Conservation (phyloP, 2,329 filamentous ascomycete genomes). For the Talaromyces sp. region DNA sequence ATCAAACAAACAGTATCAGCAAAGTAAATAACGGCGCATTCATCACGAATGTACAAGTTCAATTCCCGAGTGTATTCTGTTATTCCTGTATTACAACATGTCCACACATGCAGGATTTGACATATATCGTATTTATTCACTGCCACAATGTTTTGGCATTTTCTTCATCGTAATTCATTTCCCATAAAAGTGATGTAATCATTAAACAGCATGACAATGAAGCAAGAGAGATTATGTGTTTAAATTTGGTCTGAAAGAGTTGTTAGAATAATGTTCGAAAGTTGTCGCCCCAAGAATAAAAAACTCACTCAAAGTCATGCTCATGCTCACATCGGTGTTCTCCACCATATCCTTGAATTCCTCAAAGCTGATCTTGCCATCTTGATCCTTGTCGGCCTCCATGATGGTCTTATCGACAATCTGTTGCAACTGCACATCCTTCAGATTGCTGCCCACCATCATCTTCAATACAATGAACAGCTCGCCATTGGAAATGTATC, state of each 20-base stretch:
- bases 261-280: background rate
- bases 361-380: conserved; percentile 98
- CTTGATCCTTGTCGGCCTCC: conserved; percentile 93
- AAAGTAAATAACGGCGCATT: background rate
- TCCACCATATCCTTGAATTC: conserved; percentile 99
- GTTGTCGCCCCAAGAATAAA: background rate
- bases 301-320: conserved; percentile 59
- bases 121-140: background rate
- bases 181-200: background rate
- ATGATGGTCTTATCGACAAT: conserved; percentile 99
- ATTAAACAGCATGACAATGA: background rate
- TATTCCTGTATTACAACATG: background rate
- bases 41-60: background rate
- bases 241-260: background rate
- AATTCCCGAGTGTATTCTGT: background rate
- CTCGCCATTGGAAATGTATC: conserved; percentile 97
- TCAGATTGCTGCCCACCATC: conserved; percentile 99
- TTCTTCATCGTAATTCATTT: background rate
- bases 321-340: conserved; percentile 70
- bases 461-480: conserved; percentile 99
- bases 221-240: background rate
- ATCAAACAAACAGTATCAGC: background rate
- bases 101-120: background rate
- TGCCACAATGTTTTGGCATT: background rate
- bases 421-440: conserved; percentile 96